Conservation (phyloP, 2,329 filamentous ascomycete species). For the Rutstroemia sp. region DNA sequence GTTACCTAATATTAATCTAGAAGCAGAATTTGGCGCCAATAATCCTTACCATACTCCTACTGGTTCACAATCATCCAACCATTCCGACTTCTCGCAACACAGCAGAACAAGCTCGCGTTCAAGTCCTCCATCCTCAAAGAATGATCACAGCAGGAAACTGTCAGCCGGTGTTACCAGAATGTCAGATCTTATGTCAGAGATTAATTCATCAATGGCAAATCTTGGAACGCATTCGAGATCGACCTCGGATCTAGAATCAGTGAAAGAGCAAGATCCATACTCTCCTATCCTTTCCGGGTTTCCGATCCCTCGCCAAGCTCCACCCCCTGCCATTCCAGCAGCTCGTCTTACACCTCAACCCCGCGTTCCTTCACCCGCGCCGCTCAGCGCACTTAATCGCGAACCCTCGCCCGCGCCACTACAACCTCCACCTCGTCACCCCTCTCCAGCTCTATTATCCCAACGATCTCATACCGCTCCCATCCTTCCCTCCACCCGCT, state of each 20-base stretch:
- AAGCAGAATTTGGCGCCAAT: slow-evolving; percentile 50
- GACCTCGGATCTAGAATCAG: not conserved
- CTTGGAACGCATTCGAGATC: not conserved
- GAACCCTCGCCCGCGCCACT: not conserved
- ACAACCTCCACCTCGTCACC: not conserved
- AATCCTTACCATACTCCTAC: slow-evolving; percentile 60
- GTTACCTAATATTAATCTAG: slow-evolving; percentile 41
- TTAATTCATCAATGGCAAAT: slow-evolving; percentile 42
- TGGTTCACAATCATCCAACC: slow-evolving; percentile 57
- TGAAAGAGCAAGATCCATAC: slow-evolving; percentile 4
- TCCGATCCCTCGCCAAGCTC: slow-evolving; percentile 30
- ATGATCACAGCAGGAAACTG: slow-evolving; percentile 30
- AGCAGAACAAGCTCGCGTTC: slow-evolving; percentile 56
- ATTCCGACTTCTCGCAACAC: slow-evolving; percentile 51
- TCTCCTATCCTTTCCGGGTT: slow-evolving; percentile 12
- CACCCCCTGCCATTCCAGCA: slow-evolving; percentile 37
- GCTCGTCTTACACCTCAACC: slow-evolving; percentile 31
- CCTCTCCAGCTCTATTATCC: not conserved
- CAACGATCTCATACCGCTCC: slow-evolving; percentile 11
- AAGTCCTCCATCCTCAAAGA: slow-evolving; percentile 40
- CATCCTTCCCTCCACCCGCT: not conserved
- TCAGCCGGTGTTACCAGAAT: slow-evolving; percentile 35
- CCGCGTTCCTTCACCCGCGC: slow-evolving; percentile 3
- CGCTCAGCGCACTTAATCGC: not conserved
- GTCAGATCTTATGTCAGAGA: slow-evolving; percentile 47